These are phyloP conservation scores for Phallus indusiatus DNA, from an alignment of 768 basidiomycete species.

Conservation along the genomic window DNA sequence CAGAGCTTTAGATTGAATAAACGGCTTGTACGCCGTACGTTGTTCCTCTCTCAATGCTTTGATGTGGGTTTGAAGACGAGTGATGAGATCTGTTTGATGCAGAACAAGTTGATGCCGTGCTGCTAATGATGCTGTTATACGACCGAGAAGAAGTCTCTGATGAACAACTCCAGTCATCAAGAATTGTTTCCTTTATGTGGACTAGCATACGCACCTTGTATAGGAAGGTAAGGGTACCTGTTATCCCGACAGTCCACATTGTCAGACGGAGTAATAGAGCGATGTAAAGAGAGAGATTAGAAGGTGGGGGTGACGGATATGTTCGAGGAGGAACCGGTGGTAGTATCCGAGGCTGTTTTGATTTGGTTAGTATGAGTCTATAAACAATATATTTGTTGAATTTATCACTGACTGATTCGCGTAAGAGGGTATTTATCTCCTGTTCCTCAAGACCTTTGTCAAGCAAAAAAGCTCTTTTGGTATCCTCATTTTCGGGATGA, in stretches of 20 bases:
- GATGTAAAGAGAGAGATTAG: conserved; percentile 58
- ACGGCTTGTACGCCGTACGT: conserved; percentile 38
- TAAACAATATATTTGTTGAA: background rate
- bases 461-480: conserved; percentile 53
- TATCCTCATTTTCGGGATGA: conserved; percentile 40
- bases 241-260: conserved; percentile 58
- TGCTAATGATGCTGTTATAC: conserved; percentile 44
- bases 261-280: conserved; percentile 50
- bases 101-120: conserved; percentile 53
- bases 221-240: conserved; percentile 45
- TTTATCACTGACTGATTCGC: conserved; percentile 39
- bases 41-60: conserved; percentile 48
- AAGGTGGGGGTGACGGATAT: conserved; percentile 63
- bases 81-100: conserved; percentile 51
- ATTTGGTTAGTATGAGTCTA: background rate
- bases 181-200: background rate
- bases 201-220: conserved; percentile 38
- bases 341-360: conserved; percentile 18
- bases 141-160: conserved; percentile 63
- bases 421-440: conserved; percentile 53
- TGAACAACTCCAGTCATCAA: background rate
- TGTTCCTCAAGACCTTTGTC: conserved; percentile 59
- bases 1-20: conserved; percentile 37
- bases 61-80: conserved; percentile 46
- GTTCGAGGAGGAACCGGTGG: conserved; percentile 60